Evolutionary conservation across 139 green algal species (phyloP).

Genomic region (Coelastrella sp.): DNA sequence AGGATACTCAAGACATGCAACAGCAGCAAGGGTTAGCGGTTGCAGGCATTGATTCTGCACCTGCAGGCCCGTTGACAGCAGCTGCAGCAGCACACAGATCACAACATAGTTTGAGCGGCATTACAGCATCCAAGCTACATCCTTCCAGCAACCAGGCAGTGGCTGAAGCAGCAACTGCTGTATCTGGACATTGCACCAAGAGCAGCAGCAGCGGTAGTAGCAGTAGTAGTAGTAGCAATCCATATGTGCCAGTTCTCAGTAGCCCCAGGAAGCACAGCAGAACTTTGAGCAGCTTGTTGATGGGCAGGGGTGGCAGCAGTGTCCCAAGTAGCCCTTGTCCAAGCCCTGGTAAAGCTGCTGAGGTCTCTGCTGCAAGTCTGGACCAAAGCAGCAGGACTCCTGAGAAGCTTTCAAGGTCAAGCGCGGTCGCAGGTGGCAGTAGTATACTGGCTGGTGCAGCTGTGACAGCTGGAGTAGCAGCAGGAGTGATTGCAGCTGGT

Average conservation of each 20-base stretch:
- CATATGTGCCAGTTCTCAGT: background rate
- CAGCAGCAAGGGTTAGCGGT: background rate
- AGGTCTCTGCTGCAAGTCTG: background rate
- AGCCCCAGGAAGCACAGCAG: background rate
- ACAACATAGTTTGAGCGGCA: background rate
- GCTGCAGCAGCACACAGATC: background rate
- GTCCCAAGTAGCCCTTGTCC: background rate
- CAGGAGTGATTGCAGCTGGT: background rate
- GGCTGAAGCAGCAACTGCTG: background rate
- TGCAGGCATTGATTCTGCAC: background rate
- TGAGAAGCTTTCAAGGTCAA: background rate
- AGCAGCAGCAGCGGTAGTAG: background rate
- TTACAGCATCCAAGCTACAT: background rate
- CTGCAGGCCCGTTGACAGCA: constrained; percentile 13
- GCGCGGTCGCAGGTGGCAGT: background rate
- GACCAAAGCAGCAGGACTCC: background rate
- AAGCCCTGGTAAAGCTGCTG: background rate
- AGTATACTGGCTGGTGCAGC: constrained; percentile 14
- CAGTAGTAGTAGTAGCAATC: background rate
- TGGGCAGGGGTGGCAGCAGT: constrained; percentile 3
- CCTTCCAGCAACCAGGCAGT: background rate
- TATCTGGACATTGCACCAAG: too few relatives aligned
- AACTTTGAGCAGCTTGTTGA: constrained; percentile 15
- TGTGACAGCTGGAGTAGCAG: background rate
- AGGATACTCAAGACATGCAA: background rate